phyloP scores from a whole-genome alignment of 805 yeast genomes.

The Huiozyma naganishii region DNA sequence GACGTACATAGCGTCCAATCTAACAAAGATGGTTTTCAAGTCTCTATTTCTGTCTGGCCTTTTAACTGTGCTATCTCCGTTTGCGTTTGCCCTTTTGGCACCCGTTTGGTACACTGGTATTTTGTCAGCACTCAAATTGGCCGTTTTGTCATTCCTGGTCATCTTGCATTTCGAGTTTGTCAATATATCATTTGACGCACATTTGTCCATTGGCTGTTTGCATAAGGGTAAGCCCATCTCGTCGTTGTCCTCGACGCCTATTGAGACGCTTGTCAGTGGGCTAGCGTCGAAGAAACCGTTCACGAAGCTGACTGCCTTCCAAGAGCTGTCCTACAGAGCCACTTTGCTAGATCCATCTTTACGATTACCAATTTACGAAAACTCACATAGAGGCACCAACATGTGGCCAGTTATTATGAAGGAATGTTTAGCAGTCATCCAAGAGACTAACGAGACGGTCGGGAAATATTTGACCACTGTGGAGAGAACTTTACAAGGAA shows the following conservation, averaged over 20 bases:
- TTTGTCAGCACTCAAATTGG: conserved; percentile 24
- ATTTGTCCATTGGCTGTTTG: conserved; percentile 61
- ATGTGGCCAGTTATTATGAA: conserved; percentile 51
- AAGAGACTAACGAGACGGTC: conserved; percentile 34
- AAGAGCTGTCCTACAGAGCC: conserved; percentile 59
- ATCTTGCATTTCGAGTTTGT: conserved; percentile 41
- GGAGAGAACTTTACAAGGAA: conserved; percentile 9
- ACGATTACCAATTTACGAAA: conserved; percentile 44
- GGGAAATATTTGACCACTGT: conserved; percentile 14
- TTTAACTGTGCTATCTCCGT: conserved; percentile 16
- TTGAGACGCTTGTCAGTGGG: conserved; percentile 54
- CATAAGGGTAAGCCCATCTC: conserved; percentile 53
- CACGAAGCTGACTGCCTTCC: conserved; percentile 58
- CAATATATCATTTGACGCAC: conserved; percentile 51
- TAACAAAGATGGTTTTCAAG: conserved; percentile 30
- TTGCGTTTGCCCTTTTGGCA: conserved; percentile 29
- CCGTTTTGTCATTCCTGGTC: conserved; percentile 29
- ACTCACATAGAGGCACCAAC: conserved; percentile 34
- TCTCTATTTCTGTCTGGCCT: conserved; percentile 8
- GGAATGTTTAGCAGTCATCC: conserved; percentile 48
- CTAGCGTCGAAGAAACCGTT: conserved; percentile 41
- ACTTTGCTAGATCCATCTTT: conserved; percentile 37
- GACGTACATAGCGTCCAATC: conserved; percentile 18
- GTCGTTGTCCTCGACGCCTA: conserved; percentile 45
- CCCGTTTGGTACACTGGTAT: conserved; percentile 28